Evolutionary conservation across 2,329 filamentous ascomycete genomes (phyloP), one percentile per base, ranked within the genome.

Genomic region (Tolypocladium paradoxum): DNA sequence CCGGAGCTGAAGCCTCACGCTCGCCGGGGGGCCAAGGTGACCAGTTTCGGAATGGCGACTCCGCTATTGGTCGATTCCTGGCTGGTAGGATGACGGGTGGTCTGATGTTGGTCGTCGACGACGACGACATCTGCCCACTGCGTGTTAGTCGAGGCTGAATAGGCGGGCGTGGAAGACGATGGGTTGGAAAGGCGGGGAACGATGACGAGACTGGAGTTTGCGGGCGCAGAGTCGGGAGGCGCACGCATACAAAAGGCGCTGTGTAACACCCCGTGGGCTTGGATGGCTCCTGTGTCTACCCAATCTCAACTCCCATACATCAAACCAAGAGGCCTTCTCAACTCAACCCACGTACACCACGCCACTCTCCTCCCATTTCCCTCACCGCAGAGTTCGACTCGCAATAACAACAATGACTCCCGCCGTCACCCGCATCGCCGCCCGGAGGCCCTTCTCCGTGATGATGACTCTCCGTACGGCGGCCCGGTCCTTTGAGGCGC

Each of bases 371-470:
- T 40, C 3, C 24, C n/a, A 29, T 49, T 36, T 33, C 22, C 24
- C 48, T 49, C 22, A 45, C 43, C 27, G 31, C 43, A 16, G 9
- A 31, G 27, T 31, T 46, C 43, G 18, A 46, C 43, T 6, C 8
- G 29, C 4, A 45, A 45, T 14, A 18, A 46, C 54, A 61, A 54
- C 40, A 54, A 67, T 67, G 64, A 60, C 57, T 58, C 56, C 65
- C 46, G 58, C 61, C 52, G 58, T 61, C 55, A 56, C 61, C 52
- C 67, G 67, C 57, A 58, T 60, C 54, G 59, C 61, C 27, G 54
- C 59, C 53, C 62, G 63, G 53, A 64, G 69, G 43, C 65, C 66
- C 22, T 68, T 69, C 59, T 71, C 69, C 54, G 60, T 69, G 38
- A 57, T 68, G 43, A 56, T 55, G 35, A 55, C 61, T n/a, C 61